Evolutionary conservation across 257 asterid genomes (phyloP).

Genomic region (Solanum corneliomulleri): DNA sequence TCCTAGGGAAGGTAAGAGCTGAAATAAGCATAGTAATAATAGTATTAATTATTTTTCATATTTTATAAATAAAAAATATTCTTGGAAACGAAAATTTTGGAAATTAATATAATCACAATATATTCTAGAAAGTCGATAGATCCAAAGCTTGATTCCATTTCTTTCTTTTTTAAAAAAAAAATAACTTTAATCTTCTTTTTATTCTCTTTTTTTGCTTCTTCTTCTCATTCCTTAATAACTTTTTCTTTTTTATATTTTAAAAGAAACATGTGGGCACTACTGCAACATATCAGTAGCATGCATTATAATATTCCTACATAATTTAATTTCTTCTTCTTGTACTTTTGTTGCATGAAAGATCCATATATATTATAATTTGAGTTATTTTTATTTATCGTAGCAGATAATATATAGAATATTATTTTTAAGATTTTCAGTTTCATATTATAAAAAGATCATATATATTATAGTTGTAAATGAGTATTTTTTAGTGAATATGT

Average conservation of each 20-base stretch:
- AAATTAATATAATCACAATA: background rate
- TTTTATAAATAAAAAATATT: background rate
- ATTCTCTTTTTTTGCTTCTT: background rate
- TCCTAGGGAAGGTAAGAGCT: conserved; percentile 31
- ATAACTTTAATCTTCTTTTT: background rate
- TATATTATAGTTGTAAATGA: background rate
- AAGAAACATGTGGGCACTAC: conserved; percentile 50
- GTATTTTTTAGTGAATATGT: background rate
- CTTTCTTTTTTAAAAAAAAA: background rate
- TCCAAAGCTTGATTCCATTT: background rate
- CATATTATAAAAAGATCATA: no score
- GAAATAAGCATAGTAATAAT: conserved; percentile 4
- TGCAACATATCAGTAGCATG: conserved; percentile 17
- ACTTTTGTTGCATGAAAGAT: background rate
- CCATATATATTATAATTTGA: background rate
- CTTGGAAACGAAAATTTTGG: conserved; percentile 4
- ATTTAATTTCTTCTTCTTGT: background rate
- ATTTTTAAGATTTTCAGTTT: background rate
- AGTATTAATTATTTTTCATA: background rate
- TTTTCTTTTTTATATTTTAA: conserved; percentile 26
- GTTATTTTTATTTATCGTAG: background rate
- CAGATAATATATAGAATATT: background rate
- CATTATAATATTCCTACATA: conserved; percentile 18
- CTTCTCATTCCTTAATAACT: background rate
- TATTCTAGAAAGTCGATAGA: conserved; percentile 25